These are phyloP conservation scores for Poteriospumella lacustris DNA, from an alignment of 108 stramenopile species.

Conservation along the genomic window DNA sequence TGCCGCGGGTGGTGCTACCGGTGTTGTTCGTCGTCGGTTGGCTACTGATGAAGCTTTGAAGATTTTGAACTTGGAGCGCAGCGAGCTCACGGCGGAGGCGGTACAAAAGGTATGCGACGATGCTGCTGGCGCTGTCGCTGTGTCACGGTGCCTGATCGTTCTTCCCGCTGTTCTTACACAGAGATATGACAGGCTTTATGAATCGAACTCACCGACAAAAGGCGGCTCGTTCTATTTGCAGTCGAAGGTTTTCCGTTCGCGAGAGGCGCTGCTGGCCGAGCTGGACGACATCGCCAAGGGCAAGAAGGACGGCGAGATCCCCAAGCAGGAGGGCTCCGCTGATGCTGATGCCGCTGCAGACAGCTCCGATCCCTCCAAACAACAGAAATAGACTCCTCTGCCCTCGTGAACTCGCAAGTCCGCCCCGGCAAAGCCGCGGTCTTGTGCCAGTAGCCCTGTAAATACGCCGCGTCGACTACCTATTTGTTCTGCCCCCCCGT, in stretches of 20 bases:
- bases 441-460: too few relatives aligned
- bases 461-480: too few relatives aligned
- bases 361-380: too few relatives aligned
- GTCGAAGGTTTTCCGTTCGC: constrained; percentile 88
- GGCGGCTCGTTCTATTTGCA: constrained; percentile 97
- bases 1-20: constrained; percentile 45
- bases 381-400: too few relatives aligned
- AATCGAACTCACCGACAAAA: constrained; percentile 78
- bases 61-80: constrained; percentile 50
- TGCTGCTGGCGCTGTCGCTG: too few relatives aligned
- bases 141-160: too few relatives aligned
- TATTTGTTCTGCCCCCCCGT: too few relatives aligned
- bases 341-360: too few relatives aligned
- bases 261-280: constrained; percentile 64
- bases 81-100: constrained; percentile 23
- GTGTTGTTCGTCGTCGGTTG: constrained; percentile 41
- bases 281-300: neutral
- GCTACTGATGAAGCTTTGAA: constrained; percentile 49
- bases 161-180: neutral
- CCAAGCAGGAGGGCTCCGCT: neutral
- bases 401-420: too few relatives aligned
- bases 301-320: neutral
- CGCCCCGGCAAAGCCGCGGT: too few relatives aligned
- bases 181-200: constrained; percentile 74
- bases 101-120: constrained; percentile 41